A percentile compares a stretch with the other conserved stretches of the same genome.
phyloP scores from a whole-genome alignment of 768 basidiomycete species.

The Tulasnella sp. region DNA sequence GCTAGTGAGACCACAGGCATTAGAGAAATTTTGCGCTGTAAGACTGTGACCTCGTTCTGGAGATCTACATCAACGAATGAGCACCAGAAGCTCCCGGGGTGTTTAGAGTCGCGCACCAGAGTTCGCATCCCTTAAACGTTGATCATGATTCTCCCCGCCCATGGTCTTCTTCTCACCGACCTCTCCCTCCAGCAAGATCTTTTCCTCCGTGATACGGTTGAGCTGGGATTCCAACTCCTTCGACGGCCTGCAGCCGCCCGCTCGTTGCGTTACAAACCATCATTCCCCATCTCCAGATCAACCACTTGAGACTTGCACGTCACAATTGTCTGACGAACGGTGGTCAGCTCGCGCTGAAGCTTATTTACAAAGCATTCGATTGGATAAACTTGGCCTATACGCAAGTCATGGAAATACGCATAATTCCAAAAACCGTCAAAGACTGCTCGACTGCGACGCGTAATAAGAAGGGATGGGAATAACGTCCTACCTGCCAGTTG shows the following conservation, averaged over 20 bases:
- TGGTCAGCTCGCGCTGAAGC: constrained; percentile 47
- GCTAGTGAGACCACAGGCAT: no score
- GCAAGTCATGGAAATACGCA: background rate
- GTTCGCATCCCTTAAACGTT: constrained; percentile 49
- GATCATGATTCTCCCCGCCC: constrained; percentile 50
- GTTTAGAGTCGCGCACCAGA: constrained; percentile 43
- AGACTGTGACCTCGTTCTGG: background rate
- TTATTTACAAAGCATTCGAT: constrained; percentile 46
- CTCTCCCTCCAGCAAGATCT: constrained; percentile 51
- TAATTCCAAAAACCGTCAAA: background rate
- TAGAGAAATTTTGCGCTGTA: background rate
- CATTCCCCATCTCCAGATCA: constrained; percentile 51
- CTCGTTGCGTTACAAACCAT: constrained; percentile 52
- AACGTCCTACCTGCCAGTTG: constrained; percentile 43
- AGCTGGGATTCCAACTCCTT: constrained; percentile 44
- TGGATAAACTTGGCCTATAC: constrained; percentile 21
- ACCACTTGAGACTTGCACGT: constrained; percentile 33
- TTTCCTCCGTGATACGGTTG: constrained; percentile 51
- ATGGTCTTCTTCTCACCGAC: constrained; percentile 47
- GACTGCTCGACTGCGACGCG: background rate
- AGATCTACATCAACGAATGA: background rate
- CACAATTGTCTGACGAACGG: constrained; percentile 37
- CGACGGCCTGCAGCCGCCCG: constrained; percentile 41
- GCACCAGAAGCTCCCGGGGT: background rate
- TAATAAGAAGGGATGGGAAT: background rate